phyloP scores from a whole-genome alignment of 192 early-diverging fungal genomes.

The Dissophora globulifera region DNA sequence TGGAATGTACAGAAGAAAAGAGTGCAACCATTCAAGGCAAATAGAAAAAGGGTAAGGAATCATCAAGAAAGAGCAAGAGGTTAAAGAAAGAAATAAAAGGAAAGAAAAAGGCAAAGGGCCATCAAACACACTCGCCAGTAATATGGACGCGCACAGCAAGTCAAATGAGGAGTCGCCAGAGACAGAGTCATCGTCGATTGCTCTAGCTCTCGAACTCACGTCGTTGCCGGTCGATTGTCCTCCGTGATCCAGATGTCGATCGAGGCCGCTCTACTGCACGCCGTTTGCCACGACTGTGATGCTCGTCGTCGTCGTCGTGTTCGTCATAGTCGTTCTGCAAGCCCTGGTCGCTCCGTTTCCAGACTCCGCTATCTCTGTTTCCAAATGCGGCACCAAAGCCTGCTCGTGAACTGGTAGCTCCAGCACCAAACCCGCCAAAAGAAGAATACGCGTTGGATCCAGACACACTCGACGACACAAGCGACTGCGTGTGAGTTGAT shows the following conservation, averaged over 20 bases:
- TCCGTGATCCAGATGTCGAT: constrained; percentile 23
- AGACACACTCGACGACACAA: neutral
- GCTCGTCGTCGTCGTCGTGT: constrained; percentile 25
- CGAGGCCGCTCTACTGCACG: constrained; percentile 35
- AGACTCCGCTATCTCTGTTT: constrained; percentile 5
- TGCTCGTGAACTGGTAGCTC: constrained; percentile 7
- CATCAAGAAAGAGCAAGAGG: neutral
- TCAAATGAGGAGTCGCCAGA: no score
- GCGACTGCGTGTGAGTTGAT: neutral
- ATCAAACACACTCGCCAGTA: no score
- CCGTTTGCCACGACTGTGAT: constrained; percentile 35
- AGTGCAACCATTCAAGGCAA: no score
- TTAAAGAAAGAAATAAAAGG: neutral
- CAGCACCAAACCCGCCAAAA: constrained; percentile 9
- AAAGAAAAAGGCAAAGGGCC: neutral
- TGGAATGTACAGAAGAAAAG: no score
- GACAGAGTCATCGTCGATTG: no score
- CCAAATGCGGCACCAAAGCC: constrained; percentile 5
- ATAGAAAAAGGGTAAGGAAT: neutral
- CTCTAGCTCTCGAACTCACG: constrained; percentile 29
- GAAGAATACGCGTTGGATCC: constrained; percentile 2
- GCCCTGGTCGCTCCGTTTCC: constrained; percentile 15
- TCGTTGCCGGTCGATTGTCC: constrained; percentile 29
- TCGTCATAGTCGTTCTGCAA: constrained; percentile 13
- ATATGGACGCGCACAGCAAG: no score